Evolutionary conservation across 495 filamentous ascomycete species (phyloP).

Genomic region (Penicillium roqueforti): DNA sequence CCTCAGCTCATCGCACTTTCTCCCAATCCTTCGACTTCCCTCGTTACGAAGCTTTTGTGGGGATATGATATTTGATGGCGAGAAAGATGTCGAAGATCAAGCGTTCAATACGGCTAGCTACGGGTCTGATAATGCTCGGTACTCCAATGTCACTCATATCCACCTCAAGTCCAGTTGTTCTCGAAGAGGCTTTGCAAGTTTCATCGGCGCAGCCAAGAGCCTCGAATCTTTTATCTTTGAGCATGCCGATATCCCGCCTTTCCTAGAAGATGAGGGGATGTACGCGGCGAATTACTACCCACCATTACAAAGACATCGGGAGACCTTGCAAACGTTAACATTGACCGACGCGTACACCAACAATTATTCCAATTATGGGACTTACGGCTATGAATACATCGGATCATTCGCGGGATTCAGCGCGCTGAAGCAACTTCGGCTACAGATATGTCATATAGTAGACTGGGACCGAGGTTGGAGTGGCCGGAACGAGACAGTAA

Average conservation of each 20-base stretch:
- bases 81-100: background rate
- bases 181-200: background rate
- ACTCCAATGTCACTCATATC: background rate
- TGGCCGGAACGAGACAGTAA: background rate
- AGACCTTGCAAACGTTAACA: slow-evolving; percentile 1
- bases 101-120: background rate
- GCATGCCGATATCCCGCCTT: background rate
- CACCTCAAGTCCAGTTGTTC: background rate
- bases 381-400: background rate
- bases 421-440: background rate
- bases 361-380: background rate
- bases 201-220: background rate
- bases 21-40: background rate
- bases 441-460: background rate
- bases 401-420: background rate
- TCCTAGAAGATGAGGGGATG: background rate
- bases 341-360: background rate
- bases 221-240: background rate
- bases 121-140: background rate
- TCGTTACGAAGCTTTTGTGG: background rate
- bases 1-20: background rate
- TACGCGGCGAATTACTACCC: background rate
- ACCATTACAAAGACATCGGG: background rate
- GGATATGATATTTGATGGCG: background rate
- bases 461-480: background rate